phyloP scores from a whole-genome alignment of 257 asterid genomes.

The Oldenlandia corymbosa region DNA sequence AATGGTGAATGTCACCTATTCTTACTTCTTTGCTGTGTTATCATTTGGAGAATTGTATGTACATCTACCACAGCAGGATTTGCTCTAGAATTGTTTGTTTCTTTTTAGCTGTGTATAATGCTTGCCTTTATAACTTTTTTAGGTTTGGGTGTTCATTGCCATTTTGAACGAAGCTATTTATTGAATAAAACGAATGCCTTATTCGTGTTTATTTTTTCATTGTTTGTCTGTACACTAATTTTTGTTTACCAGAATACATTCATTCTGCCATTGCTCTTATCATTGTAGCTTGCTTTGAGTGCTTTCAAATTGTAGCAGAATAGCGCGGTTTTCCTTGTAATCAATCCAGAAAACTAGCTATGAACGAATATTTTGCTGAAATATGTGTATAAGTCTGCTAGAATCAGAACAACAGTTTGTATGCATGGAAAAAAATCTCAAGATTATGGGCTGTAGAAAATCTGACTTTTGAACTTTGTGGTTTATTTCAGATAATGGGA shows the following conservation, averaged over 20 bases:
- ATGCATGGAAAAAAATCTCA: not conserved
- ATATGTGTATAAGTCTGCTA: not conserved
- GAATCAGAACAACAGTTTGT: not conserved
- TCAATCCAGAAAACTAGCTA: not conserved
- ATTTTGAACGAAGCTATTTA: conserved; percentile 8
- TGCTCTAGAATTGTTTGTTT: conserved; percentile 5
- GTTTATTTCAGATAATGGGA: not conserved
- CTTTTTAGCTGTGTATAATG: conserved; percentile 14
- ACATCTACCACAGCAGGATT: conserved; percentile 5
- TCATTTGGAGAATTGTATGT: conserved; percentile 11
- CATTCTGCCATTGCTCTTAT: not conserved
- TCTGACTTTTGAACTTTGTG: not conserved
- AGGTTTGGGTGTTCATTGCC: conserved; percentile 14
- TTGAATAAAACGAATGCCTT: conserved; percentile 10
- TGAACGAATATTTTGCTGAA: not conserved
- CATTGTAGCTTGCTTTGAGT: not conserved
- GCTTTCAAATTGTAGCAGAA: not conserved
- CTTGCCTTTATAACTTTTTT: conserved; percentile 8
- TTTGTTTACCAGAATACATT: not conserved
- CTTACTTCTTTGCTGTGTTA: conserved; percentile 7
- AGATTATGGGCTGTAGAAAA: not conserved
- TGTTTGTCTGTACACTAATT: not conserved
- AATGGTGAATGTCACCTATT: conserved; percentile 3
- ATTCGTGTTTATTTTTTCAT: not conserved
- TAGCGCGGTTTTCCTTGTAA: not conserved